Evolutionary conservation across 202 grass and related monocot genomes (phyloP).

Genomic region (Setaria italica): DNA sequence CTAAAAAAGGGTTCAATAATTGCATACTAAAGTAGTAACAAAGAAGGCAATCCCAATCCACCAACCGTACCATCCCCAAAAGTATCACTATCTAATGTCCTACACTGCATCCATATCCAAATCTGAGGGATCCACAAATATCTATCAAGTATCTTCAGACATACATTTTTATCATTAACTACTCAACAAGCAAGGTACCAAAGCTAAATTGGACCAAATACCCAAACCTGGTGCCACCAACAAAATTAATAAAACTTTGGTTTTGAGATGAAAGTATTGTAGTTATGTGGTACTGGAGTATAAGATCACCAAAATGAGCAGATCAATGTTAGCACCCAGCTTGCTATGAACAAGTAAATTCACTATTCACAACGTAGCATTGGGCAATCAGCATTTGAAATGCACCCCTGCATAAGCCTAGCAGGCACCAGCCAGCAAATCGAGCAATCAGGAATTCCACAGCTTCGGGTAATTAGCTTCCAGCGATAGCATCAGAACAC

Average conservation of each 20-base stretch:
- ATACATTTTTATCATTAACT: conserved; percentile 12
- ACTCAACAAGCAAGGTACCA: neutral
- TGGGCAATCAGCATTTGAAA: neutral
- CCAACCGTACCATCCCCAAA: conserved; percentile 29
- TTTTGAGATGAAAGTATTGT: neutral
- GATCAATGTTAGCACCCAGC: neutral
- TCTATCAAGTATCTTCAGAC: conserved; percentile 5
- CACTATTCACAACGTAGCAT: neutral
- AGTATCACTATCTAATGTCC: conserved; percentile 36
- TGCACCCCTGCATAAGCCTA: neutral
- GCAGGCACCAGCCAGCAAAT: conserved; percentile 15
- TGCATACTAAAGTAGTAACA: conserved; percentile 31
- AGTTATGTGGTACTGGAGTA: neutral
- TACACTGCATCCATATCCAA: conserved; percentile 18
- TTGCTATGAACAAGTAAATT: neutral
- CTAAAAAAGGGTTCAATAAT: conserved; percentile 18
- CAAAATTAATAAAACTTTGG: too few relatives aligned
- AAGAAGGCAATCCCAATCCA: conserved; percentile 36
- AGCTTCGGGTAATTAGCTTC: neutral
- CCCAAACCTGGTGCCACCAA: neutral
- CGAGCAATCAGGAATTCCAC: neutral
- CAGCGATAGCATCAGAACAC: neutral
- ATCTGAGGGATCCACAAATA: neutral
- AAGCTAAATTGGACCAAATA: conserved; percentile 4
- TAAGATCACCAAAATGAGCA: neutral